These are phyloP conservation scores for Pouteria glomerata DNA, from an alignment of 148 eudicot species.

Conservation along the genomic window DNA sequence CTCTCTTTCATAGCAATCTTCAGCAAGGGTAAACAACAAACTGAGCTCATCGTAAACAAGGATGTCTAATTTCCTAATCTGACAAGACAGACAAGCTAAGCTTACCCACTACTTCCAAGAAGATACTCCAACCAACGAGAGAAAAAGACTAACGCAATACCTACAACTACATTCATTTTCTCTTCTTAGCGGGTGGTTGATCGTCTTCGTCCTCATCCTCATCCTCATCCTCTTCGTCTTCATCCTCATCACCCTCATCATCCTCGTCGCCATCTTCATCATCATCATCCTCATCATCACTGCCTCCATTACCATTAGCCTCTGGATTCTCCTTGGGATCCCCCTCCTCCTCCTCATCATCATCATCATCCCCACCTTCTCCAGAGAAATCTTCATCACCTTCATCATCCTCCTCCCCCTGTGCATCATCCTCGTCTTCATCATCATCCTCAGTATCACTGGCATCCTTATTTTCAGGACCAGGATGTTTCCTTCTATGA, in stretches of 20 bases:
- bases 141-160: neutral
- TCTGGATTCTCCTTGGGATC: constrained; percentile 31
- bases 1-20: neutral
- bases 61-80: constrained; percentile 1
- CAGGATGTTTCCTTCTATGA: constrained; percentile 23
- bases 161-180: constrained; percentile 23
- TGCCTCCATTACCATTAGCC: constrained; percentile 35
- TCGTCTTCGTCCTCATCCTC: constrained; percentile 43
- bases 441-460: constrained; percentile 42
- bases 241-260: constrained; percentile 33
- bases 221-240: constrained; percentile 37
- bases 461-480: constrained; percentile 34
- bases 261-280: constrained; percentile 30
- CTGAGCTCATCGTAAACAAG: neutral
- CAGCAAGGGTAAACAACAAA: neutral
- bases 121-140: constrained; percentile 5
- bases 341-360: constrained; percentile 30
- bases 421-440: constrained; percentile 36
- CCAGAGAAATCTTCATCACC: constrained; percentile 46
- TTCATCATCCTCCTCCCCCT: constrained; percentile 21
- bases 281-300: constrained; percentile 34
- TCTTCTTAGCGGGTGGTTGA: constrained; percentile 55
- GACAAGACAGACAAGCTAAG: constrained; percentile 21
- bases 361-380: constrained; percentile 34
- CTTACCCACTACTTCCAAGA: constrained; percentile 15